These are phyloP conservation scores for Sporothrix brasiliensis DNA, from an alignment of 2,329 filamentous ascomycete species.

Conservation along the genomic window DNA sequence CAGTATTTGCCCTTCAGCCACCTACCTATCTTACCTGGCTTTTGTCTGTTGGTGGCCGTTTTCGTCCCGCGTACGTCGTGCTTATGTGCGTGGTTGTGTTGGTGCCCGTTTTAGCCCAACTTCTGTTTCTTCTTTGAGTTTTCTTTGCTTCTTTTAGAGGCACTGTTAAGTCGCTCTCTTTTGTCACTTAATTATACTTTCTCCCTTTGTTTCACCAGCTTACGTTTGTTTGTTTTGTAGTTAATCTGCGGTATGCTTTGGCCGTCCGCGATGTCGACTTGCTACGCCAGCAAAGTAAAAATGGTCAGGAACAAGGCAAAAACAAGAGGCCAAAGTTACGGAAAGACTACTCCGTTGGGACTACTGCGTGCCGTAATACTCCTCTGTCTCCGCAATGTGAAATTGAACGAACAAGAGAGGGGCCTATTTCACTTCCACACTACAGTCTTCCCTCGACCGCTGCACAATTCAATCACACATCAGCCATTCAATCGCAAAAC, in stretches of 20 bases:
- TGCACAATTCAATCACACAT: neutral
- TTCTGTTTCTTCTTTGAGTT: neutral
- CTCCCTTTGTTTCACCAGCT: slow-evolving; percentile 13
- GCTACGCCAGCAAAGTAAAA: slow-evolving; percentile 7
- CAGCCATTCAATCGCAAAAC: neutral
- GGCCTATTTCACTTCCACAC: slow-evolving; percentile 17
- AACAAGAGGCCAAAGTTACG: neutral
- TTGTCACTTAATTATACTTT: neutral
- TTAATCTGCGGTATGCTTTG: slow-evolving; percentile 15
- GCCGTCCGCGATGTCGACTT: neutral
- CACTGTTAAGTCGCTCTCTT: neutral
- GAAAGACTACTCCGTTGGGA: slow-evolving; percentile 20
- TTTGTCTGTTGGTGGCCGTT: slow-evolving; percentile 22
- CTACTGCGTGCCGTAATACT: slow-evolving; percentile 11
- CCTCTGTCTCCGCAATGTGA: slow-evolving; percentile 15
- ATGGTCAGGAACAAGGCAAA: neutral
- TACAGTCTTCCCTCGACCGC: neutral
- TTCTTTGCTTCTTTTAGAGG: neutral
- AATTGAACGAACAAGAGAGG: slow-evolving; percentile 5
- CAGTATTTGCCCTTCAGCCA: neutral
- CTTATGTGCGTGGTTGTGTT: neutral
- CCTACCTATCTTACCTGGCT: neutral
- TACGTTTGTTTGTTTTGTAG: too few relatives aligned
- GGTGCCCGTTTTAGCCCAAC: slow-evolving; percentile 11
- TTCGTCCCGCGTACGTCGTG: neutral